Base-by-base conservation (phyloP, 2,329 filamentous ascomycete genomes). In the Aureobasidium sp. region DNA sequence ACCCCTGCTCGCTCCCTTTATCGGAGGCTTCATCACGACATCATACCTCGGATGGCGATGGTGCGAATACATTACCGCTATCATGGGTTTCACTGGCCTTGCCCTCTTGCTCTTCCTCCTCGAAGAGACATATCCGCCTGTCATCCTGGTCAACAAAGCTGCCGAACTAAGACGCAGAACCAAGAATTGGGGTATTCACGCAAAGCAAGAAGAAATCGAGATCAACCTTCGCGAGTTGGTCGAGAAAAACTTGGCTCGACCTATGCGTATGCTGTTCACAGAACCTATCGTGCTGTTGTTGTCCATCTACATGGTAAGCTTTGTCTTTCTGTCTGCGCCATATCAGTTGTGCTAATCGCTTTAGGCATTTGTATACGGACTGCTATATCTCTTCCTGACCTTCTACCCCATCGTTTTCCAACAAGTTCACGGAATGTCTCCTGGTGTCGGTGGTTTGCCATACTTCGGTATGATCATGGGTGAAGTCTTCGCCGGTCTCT, bases 351-450 rank as follows among this genome's bases (percentile, higher is more conserved):
- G 44, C 44, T 47, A 29, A 47, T 11, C 27, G 5, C 20, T 4
- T n/a, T 7, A 31, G 48, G 57, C 67, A 2, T 72, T 71, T 63
- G 65, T 73, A 75, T 73, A 72, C 58, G 70, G 72, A 82, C 79
- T 94, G 0, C 83, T 96, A 1, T 96, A 94, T 70, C 85, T 93
- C 29, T 94, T 94, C 78, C 80, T 96, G 58, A 92, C 90, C 0
- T 89, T 90, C 1, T 95, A 95, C 68, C 87, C 89, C 0, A 83
- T 94, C 48, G 88, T 95, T 52, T 96, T 94, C 76, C 79, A 87
- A 64, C 72, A 75, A 1, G 80, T 91, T 5, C 88, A 96, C 73
- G 81, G 83, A 66, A 87, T 93, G 77, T 84, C 77, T 37, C 69
- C 81, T 1, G 91, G 91, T 62, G 75, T 89, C 20, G 82, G 86